phyloP scores from a whole-genome alignment of 495 filamentous ascomycete genomes.

The Choiromyces venosus region DNA sequence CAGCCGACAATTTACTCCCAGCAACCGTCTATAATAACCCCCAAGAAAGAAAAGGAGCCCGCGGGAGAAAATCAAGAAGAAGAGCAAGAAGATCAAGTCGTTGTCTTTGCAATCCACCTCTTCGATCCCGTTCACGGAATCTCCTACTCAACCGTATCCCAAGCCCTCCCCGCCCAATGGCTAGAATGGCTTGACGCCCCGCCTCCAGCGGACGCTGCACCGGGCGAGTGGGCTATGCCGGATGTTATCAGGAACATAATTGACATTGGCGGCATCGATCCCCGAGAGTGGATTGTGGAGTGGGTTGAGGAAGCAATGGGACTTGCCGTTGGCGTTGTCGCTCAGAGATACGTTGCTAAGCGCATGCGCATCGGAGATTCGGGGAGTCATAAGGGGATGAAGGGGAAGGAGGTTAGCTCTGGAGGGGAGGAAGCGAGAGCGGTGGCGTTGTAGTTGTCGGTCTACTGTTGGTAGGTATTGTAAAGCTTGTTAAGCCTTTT shows the following conservation, averaged over 20 bases:
- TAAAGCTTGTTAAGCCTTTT: background rate
- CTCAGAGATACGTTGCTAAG: constrained; percentile 92
- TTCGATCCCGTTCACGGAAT: constrained; percentile 91
- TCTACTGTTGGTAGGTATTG: background rate
- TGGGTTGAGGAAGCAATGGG: constrained; percentile 91
- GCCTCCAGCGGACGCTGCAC: constrained; percentile 46
- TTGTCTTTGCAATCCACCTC: constrained; percentile 84
- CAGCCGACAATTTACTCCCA: constrained; percentile 67
- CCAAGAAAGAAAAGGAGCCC: background rate
- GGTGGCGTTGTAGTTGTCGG: constrained; percentile 32
- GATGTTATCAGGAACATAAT: constrained; percentile 84
- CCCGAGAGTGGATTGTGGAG: constrained; percentile 92
- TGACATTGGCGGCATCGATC: constrained; percentile 82
- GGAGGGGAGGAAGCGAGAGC: constrained; percentile 24
- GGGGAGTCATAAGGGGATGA: constrained; percentile 4
- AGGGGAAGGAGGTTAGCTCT: constrained; percentile 15
- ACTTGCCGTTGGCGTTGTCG: constrained; percentile 73
- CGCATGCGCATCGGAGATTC: constrained; percentile 93
- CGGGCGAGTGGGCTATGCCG: constrained; percentile 53
- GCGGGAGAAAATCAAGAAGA: constrained; percentile 43
- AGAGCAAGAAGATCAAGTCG: constrained; percentile 52
- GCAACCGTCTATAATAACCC: background rate
- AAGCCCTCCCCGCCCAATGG: constrained; percentile 80
- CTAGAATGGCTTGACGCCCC: constrained; percentile 85
- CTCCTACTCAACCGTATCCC: constrained; percentile 75